Conservation (phyloP, 1,139 yeast species). For the Hyphopichia pseudoburtonii region DNA sequence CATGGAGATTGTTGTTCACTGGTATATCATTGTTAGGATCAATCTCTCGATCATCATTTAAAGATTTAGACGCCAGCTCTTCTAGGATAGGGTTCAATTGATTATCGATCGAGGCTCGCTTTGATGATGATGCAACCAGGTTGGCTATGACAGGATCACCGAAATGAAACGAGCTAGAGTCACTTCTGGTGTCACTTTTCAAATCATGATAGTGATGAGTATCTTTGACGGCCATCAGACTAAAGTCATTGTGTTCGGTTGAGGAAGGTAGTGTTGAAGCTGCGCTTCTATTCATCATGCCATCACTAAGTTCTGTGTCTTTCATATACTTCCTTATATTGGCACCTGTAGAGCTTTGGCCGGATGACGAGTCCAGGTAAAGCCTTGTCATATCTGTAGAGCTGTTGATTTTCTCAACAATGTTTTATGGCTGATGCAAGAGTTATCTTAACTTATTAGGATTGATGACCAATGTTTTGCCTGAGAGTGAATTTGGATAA, state of each 20-base stretch:
- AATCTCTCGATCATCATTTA: not conserved
- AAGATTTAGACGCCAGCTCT: constrained; percentile 5
- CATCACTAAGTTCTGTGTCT: constrained; percentile 27
- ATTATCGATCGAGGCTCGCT: not conserved
- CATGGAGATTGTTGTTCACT: too few relatives aligned
- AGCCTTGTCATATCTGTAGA: constrained; percentile 11
- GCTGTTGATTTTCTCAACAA: too few relatives aligned
- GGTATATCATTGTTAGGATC: too few relatives aligned
- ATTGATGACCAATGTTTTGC: too few relatives aligned
- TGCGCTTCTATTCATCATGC: constrained; percentile 5
- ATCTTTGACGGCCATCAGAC: too few relatives aligned
- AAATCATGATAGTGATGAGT: not conserved
- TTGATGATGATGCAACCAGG: not conserved
- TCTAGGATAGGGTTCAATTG: constrained; percentile 8
- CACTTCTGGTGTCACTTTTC: not conserved
- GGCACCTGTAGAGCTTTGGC: constrained; percentile 22
- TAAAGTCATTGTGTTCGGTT: not conserved
- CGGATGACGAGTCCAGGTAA: constrained; percentile 19
- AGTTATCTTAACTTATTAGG: too few relatives aligned
- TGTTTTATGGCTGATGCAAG: too few relatives aligned
- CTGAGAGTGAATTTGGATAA: too few relatives aligned
- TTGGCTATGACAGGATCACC: not conserved
- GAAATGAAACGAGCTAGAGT: constrained; percentile 2
- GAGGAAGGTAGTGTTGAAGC: constrained; percentile 3
- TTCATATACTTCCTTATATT: constrained; percentile 23